phyloP scores from a whole-genome alignment of 495 filamentous ascomycete genomes.

The Aspergillus coremiiformis region DNA sequence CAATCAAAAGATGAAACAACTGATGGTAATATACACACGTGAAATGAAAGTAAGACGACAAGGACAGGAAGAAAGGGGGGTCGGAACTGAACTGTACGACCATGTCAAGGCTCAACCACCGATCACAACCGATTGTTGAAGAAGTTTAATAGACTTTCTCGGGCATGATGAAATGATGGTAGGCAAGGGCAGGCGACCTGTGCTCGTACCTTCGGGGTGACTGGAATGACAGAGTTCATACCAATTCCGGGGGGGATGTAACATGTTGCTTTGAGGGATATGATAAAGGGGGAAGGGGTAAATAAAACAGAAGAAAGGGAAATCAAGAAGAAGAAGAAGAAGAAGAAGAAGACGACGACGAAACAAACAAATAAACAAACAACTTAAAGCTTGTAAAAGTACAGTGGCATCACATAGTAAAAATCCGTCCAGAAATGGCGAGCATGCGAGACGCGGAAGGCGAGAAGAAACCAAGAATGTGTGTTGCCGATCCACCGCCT shows the following conservation, averaged over 20 bases:
- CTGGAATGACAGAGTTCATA: neutral
- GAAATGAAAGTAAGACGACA: neutral
- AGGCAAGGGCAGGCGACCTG: neutral
- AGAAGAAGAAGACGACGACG: neutral
- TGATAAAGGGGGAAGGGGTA: conserved; percentile 2
- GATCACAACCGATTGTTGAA: neutral
- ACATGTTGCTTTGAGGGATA: conserved; percentile 13
- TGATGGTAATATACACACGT: neutral
- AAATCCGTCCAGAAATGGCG: too few species aligned
- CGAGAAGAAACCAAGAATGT: neutral
- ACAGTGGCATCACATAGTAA: neutral
- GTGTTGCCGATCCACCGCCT: conserved; percentile 16
- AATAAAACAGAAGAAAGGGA: conserved; percentile 1
- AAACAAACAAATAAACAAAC: neutral
- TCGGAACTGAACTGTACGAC: neutral
- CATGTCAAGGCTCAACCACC: neutral
- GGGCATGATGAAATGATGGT: neutral
- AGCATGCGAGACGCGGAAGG: conserved; percentile 8
- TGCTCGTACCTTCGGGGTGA: neutral
- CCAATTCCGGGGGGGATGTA: conserved; percentile 4
- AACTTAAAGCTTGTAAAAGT: neutral
- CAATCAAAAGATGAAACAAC: conserved; percentile 7
- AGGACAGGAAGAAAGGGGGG: too few species aligned
- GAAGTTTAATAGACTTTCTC: neutral
- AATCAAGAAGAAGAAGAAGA: neutral